Conservation (phyloP, 2,329 filamentous ascomycete genomes). For the Botryosphaeria dothidea region DNA sequence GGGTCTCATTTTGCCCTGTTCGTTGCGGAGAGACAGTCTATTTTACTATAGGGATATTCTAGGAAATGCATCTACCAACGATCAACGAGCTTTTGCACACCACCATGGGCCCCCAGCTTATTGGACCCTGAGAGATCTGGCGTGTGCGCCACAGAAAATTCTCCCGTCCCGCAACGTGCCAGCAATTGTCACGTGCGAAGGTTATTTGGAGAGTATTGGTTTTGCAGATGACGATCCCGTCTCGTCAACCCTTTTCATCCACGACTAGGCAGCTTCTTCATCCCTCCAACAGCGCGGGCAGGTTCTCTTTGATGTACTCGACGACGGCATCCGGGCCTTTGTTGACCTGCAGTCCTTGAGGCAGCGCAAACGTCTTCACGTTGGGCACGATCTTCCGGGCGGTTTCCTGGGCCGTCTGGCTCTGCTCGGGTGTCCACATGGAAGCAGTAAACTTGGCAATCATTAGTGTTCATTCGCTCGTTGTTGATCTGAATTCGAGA, state of each 20-base stretch:
- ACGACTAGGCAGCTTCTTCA: background rate
- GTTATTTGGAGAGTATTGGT: background rate
- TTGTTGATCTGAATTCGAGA: background rate
- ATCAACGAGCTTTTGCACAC: background rate
- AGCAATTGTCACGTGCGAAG: background rate
- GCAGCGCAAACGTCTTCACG: slow-evolving; percentile 55
- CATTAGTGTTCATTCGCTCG: background rate
- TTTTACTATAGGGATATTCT: slow-evolving; percentile 12
- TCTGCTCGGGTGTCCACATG: slow-evolving; percentile 57
- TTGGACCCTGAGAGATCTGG: background rate
- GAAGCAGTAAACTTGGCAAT: slow-evolving; percentile 59
- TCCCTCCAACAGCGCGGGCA: slow-evolving; percentile 35
- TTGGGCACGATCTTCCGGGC: slow-evolving; percentile 49
- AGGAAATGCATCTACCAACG: slow-evolving; percentile 4
- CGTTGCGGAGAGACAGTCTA: background rate
- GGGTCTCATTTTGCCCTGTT: background rate
- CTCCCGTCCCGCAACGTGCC: background rate
- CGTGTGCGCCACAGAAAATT: background rate
- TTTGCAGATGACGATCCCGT: background rate
- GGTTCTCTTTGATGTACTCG: slow-evolving; percentile 49
- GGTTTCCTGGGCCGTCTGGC: slow-evolving; percentile 45
- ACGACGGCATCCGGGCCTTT: slow-evolving; percentile 58
- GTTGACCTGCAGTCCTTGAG: slow-evolving; percentile 56
- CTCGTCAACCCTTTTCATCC: background rate
- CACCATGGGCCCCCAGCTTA: background rate